Evolutionary conservation across 1,284 basidiomycete species (phyloP), one percentile per base, ranked within the genome.

Genomic region (Rhodotorula sp.): DNA sequence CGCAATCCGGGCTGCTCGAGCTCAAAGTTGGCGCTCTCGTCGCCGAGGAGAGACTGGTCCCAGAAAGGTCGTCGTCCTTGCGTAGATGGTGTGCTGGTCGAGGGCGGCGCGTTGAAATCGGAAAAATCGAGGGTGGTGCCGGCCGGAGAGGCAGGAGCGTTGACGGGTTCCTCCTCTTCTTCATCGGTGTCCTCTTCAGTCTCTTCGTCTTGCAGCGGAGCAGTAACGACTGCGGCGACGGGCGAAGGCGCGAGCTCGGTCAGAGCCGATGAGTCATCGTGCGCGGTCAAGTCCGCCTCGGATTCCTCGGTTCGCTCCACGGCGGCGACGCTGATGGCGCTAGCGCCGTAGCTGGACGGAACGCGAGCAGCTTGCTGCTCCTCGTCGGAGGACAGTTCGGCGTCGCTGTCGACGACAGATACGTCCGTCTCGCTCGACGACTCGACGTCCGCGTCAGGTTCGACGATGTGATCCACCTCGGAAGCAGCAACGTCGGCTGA

Each of bases 1-100:
- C 62, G 62, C n/a, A 63, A 54, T 20, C 67, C 66, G 5, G 66
- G 60, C 54, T 53, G 46, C 46, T 72, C 64, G 66, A 67, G 66
- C 22, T 67, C 66, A 48, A 67, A 61, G 29, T 54, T 62, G 54
- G 61, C 66, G 55, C 60, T 67, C 24, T 58, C 60, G 57, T 37
- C 57, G 26, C 42, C 62, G 29, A 62, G 62, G 20, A 62, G 26
- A 20, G 62, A 62, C 42, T 45, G 26, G 53, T 62, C 62, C 62
- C 62, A 62, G 12, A 45, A 42, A 0, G 48, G 22, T 18, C 51
- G 53, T 24, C 51, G 51, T 6, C 24, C 44, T 7, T 20, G 53
- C 8, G 26, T 42, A 18, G 62, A 62, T 5, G 62, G 62, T 20
- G 66, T 51, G 26, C 55, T 48, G 22, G 51, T 15, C 7, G 65